Evolutionary conservation across 176 grass and related monocot genomes (phyloP).

Genomic region (Zoysia pacifica): DNA sequence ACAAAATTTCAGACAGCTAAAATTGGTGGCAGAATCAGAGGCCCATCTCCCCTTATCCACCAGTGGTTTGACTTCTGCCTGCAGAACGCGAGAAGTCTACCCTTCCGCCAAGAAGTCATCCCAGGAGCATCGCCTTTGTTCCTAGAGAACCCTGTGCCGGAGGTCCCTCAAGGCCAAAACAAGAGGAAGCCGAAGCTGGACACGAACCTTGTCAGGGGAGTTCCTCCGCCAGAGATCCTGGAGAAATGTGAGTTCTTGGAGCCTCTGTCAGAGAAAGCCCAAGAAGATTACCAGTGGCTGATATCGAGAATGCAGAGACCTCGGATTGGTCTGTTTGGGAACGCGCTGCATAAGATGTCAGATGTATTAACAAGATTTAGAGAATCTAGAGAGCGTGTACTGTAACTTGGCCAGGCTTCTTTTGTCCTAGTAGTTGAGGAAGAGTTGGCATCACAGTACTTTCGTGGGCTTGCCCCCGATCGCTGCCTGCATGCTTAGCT

Average conservation of each 20-base stretch:
- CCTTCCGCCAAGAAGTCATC: slow-evolving; percentile 68
- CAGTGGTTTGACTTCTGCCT: slow-evolving; percentile 95
- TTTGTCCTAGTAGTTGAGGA: background rate
- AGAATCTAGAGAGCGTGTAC: slow-evolving; percentile 35
- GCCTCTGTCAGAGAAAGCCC: slow-evolving; percentile 65
- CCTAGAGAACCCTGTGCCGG: slow-evolving; percentile 42
- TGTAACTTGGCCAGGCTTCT: background rate
- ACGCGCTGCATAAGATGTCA: slow-evolving; percentile 30
- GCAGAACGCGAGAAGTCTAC: slow-evolving; percentile 65
- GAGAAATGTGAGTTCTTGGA: slow-evolving; percentile 87
- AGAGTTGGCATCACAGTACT: background rate
- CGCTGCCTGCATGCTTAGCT: too few species aligned
- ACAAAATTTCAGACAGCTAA: slow-evolving; percentile 62
- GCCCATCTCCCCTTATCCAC: slow-evolving; percentile 78
- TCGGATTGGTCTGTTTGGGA: slow-evolving; percentile 41
- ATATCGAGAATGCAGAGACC: slow-evolving; percentile 61
- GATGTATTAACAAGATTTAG: slow-evolving; percentile 28
- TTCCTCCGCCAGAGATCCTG: slow-evolving; percentile 71
- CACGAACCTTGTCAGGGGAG: slow-evolving; percentile 70
- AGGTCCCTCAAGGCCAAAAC: slow-evolving; percentile 44
- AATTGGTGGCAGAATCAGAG: slow-evolving; percentile 78
- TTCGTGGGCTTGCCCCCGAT: background rate
- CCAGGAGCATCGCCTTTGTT: slow-evolving; percentile 70
- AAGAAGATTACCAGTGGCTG: slow-evolving; percentile 77
- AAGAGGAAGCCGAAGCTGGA: slow-evolving; percentile 75